Percentiles rank a stretch among this genome's conserved stretches.
phyloP scores from a whole-genome alignment of 176 grass and related monocot species.

The Cenchrus purpureus region DNA sequence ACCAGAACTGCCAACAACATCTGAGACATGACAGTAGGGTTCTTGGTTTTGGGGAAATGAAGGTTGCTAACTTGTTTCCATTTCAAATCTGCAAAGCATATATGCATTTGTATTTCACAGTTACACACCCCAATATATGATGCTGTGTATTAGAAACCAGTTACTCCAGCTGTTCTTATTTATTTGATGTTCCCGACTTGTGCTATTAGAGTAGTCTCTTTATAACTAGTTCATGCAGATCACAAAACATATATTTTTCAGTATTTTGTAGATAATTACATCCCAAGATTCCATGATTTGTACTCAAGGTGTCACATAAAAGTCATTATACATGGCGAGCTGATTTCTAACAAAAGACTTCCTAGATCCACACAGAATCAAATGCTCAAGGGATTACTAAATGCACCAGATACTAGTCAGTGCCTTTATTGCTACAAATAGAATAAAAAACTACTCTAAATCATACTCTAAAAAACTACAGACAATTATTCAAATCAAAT shows the following conservation, averaged over 20 bases:
- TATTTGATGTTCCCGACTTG: not conserved
- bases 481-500: too few species aligned
- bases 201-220: not conserved
- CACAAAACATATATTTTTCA: not conserved
- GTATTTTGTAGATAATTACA: not conserved
- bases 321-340: not conserved
- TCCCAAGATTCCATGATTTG: not conserved
- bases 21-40: not conserved
- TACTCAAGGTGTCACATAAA: not conserved
- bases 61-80: not conserved
- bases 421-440: too few species aligned
- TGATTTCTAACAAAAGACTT: not conserved
- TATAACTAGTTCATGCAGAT: not conserved
- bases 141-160: not conserved
- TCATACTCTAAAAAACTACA: too few species aligned
- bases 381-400: too few species aligned
- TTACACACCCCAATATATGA: too few species aligned
- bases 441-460: too few species aligned
- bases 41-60: not conserved
- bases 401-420: too few species aligned
- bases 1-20: not conserved
- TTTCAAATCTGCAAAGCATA: not conserved
- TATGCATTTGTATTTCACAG: not conserved
- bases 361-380: too few species aligned
- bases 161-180: not conserved